Base-by-base conservation (phyloP, 768 basidiomycete species). In the Termitomyces heimii region DNA sequence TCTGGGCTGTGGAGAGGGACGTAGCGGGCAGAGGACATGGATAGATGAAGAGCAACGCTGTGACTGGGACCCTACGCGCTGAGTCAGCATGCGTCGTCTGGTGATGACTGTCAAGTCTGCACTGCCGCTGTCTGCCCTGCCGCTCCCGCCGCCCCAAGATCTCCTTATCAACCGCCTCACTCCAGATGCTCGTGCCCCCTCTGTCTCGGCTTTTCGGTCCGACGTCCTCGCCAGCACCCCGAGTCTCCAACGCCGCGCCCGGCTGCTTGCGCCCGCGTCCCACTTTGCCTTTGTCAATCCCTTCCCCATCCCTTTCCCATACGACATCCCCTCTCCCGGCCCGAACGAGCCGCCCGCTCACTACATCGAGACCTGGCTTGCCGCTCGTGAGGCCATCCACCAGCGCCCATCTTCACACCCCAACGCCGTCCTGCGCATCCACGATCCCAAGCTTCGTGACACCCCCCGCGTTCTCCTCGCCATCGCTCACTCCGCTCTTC, bases 201-300 rank as follows among this genome's bases (percentile, higher is more conserved):
- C 77, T 7, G 74, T 81, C 0, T 61, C 76, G n/a, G 70, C 64
- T 0, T 89, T 89, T 62, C 75, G 79, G 37, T 68, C 75, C 14
- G 70, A 76, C 18, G 70, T 83, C 10, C 78, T 86, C 53, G 67
- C 65, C 7, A 75, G 66, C 34, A 75, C 69, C 2, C 90, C 92
- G 0, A 88, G 84, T 65, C 60, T 85, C 22, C 89, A 89, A 67
- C 82, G 89, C 20, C 80, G 90, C 54, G 78, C 86, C 37, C 81
- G 86, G 14, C 73, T 90, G 1, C 72, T 89, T 18, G 70, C 79
- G 0, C 66, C 75, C 0, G 68, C 77, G 40, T 80, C 81, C 4
- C 92, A 94, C 68, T 94, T 84, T 71, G 81, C 88, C n/a, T 84
- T 86, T 66, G 86, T 92, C 54, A 79, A 89, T 3, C 95, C 96